Evolutionary conservation across 192 early-diverging fungal genomes (phyloP).

Genomic region (Rhizophagus prolifer): DNA sequence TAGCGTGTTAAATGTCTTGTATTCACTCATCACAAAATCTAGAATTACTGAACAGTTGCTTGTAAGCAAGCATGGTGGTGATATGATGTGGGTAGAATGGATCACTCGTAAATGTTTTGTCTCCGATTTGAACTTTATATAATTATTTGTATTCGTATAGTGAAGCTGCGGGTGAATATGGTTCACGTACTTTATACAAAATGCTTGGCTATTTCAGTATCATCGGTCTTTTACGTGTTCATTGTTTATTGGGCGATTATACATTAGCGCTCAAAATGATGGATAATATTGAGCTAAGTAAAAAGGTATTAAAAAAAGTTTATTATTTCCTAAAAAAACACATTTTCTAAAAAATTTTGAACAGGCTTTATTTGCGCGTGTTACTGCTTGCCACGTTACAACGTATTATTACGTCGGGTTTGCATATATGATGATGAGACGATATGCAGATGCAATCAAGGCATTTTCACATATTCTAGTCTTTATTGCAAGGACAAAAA

Average conservation of each 20-base stretch:
- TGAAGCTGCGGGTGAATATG: conserved; percentile 88
- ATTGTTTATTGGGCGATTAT: conserved; percentile 95
- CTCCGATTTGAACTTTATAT: neutral
- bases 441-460: conserved; percentile 94
- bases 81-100: conserved; percentile 57
- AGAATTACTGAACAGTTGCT: conserved; percentile 91
- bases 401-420: conserved; percentile 98
- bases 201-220: conserved; percentile 97
- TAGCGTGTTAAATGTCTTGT: conserved; percentile 94
- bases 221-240: conserved; percentile 88
- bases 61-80: conserved; percentile 85
- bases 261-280: conserved; percentile 93
- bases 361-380: conserved; percentile 87
- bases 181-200: conserved; percentile 85
- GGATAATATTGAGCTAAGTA: conserved; percentile 93
- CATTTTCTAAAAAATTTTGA: neutral
- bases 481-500: conserved; percentile 88
- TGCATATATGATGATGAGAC: conserved; percentile 97
- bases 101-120: neutral
- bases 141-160: conserved; percentile 30
- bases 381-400: conserved; percentile 96
- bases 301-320: conserved; percentile 53
- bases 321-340: neutral
- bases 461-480: conserved; percentile 87
- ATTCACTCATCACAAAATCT: conserved; percentile 94